These are phyloP conservation scores for Penicillium brasilianum DNA, from an alignment of 2,329 filamentous ascomycete genomes.

Conservation along the genomic window DNA sequence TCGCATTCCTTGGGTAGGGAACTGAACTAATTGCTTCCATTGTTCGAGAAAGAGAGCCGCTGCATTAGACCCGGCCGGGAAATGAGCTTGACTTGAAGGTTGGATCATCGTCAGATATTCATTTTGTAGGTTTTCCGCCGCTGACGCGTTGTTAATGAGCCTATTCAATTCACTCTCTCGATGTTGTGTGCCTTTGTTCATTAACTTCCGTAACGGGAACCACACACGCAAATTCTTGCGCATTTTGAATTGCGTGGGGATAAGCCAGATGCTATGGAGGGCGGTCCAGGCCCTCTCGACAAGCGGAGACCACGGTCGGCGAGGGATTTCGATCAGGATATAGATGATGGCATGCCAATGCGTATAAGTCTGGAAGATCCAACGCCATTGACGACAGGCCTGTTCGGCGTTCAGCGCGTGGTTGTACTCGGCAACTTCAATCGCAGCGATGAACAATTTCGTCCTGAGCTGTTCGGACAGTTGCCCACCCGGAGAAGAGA, in stretches of 20 bases:
- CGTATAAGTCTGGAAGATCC: conserved; percentile 64
- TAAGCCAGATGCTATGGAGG: conserved; percentile 51
- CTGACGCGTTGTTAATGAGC: conserved; percentile 34
- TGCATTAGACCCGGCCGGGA: conserved; percentile 23
- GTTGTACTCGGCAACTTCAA: conserved; percentile 56
- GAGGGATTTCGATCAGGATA: conserved; percentile 58
- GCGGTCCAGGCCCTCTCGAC: conserved; percentile 57
- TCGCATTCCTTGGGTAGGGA: neutral
- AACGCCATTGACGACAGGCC: conserved; percentile 58
- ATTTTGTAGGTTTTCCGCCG: conserved; percentile 19
- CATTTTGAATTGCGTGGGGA: conserved; percentile 38
- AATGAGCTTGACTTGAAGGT: conserved; percentile 38
- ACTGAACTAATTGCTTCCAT: conserved; percentile 38
- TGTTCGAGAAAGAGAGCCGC: conserved; percentile 32
- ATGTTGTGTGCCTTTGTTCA: conserved; percentile 38
- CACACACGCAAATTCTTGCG: conserved; percentile 40
- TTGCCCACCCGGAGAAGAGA: conserved; percentile 40
- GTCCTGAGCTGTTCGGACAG: conserved; percentile 44
- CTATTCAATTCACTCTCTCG: conserved; percentile 40
- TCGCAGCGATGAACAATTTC: conserved; percentile 44
- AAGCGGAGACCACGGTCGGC: conserved; percentile 53
- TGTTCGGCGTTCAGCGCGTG: conserved; percentile 59
- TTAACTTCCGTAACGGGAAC: conserved; percentile 42
- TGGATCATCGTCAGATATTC: conserved; percentile 12
- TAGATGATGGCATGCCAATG: conserved; percentile 66